These are phyloP conservation scores for Cladophialophora immunda DNA, from an alignment of 2,329 filamentous ascomycete genomes.

Conservation along the genomic window DNA sequence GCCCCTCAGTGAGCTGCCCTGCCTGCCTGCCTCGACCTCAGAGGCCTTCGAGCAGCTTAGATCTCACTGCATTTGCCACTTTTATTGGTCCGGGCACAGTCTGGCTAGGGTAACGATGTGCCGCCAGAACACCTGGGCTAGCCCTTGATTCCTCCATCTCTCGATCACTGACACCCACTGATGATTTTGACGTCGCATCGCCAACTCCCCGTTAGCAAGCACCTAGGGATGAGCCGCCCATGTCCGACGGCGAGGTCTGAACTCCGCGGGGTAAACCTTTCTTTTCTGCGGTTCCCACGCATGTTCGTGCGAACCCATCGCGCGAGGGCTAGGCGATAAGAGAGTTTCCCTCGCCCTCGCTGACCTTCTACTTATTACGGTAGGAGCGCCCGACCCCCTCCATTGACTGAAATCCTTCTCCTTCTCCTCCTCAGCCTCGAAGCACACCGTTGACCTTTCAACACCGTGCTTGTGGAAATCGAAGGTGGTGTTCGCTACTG, in stretches of 20 bases:
- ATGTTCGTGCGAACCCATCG: background rate
- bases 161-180: background rate
- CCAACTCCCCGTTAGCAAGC: background rate
- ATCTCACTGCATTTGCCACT: background rate
- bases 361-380: conserved; percentile 23
- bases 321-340: conserved; percentile 7
- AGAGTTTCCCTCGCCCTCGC: conserved; percentile 14
- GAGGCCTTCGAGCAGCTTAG: background rate
- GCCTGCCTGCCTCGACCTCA: background rate
- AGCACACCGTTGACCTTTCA: background rate
- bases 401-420: background rate
- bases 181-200: conserved; percentile 3
- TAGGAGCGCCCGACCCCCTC: conserved; percentile 18
- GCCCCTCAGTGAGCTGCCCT: background rate
- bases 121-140: background rate
- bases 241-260: background rate
- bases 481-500: background rate
- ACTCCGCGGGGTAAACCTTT: conserved; percentile 3
- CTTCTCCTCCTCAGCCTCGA: conserved; percentile 17
- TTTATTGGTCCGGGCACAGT: background rate
- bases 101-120: background rate
- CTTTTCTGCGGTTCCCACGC: background rate
- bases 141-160: background rate
- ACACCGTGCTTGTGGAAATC: background rate
- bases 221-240: background rate